A percentile compares a stretch with the other conserved stretches of the same genome.
These are phyloP conservation scores for Penicillium mononematosum DNA, from an alignment of 495 filamentous ascomycete genomes.

Conservation along the genomic window DNA sequence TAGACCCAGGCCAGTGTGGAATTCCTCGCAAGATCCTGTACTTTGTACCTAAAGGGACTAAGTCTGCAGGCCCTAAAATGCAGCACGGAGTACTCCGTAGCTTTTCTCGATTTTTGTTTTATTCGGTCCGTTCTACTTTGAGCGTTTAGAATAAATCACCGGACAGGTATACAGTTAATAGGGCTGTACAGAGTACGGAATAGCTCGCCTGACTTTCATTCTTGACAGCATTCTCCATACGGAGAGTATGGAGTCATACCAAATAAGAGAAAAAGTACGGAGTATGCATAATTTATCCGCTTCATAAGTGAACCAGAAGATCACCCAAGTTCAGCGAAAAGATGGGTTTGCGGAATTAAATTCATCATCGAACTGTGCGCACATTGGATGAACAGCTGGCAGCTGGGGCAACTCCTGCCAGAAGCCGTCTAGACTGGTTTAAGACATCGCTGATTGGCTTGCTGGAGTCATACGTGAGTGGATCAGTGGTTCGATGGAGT, in stretches of 20 bases:
- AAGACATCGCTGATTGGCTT: slow-evolving; percentile 2
- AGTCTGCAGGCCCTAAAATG: slow-evolving; percentile 1
- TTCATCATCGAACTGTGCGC: neutral
- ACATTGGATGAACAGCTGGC: neutral
- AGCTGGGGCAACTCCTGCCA: slow-evolving; percentile 1
- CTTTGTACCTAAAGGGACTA: neutral
- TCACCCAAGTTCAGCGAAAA: neutral
- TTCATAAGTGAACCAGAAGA: neutral
- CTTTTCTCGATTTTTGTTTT: neutral
- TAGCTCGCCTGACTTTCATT: neutral
- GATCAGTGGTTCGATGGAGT: slow-evolving; percentile 7
- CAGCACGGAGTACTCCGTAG: neutral
- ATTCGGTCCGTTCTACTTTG: neutral
- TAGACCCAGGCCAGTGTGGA: neutral
- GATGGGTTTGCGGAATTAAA: neutral
- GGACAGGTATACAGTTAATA: neutral
- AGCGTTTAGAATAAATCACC: neutral
- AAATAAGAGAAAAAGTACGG: neutral
- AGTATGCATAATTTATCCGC: neutral
- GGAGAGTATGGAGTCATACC: slow-evolving; percentile 4
- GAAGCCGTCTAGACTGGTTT: slow-evolving; percentile 2
- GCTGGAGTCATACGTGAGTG: neutral
- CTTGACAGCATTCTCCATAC: neutral
- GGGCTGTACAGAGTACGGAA: too few relatives aligned
- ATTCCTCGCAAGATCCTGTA: neutral